Percentiles rank a stretch among this genome's conserved stretches.
Conservation (phyloP, 2,329 filamentous ascomycete genomes). For the Epicoccum sorghinum region DNA sequence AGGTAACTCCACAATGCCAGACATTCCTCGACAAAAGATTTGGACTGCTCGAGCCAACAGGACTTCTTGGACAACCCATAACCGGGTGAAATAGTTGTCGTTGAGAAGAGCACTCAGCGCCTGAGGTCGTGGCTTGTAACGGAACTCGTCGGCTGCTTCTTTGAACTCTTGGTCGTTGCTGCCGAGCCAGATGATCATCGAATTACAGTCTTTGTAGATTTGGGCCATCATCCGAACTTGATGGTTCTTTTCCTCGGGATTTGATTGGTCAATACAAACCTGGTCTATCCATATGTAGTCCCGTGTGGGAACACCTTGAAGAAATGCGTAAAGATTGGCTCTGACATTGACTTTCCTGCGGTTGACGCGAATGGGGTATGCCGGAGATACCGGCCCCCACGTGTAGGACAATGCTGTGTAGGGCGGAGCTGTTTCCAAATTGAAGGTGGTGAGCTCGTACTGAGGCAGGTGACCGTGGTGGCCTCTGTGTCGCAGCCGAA, state of each 20-base stretch:
- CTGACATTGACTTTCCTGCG: neutral
- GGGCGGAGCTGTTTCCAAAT: neutral
- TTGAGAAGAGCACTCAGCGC: neutral
- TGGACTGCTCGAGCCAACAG: neutral
- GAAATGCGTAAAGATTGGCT: neutral
- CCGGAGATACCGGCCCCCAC: neutral
- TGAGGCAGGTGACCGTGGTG: neutral
- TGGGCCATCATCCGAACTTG: slow-evolving; percentile 5
- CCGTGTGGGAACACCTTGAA: neutral
- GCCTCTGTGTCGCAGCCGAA: neutral
- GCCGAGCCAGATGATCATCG: neutral
- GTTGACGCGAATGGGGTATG: neutral
- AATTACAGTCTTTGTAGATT: slow-evolving; percentile 1
- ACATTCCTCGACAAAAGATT: neutral
- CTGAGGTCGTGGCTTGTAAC: neutral
- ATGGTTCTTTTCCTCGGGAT: slow-evolving; percentile 3
- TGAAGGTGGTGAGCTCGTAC: slow-evolving; percentile 2
- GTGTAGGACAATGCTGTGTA: slow-evolving; percentile 1
- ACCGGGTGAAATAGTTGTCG: neutral
- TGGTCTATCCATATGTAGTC: slow-evolving; percentile 8
- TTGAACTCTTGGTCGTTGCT: neutral
- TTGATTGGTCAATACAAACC: slow-evolving; percentile 8
- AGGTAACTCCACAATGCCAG: neutral
- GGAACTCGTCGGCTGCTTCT: neutral
- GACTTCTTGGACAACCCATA: slow-evolving; percentile 5